Base-by-base conservation (phyloP, 495 filamentous ascomycete species). In the Cenococcum geophilum region DNA sequence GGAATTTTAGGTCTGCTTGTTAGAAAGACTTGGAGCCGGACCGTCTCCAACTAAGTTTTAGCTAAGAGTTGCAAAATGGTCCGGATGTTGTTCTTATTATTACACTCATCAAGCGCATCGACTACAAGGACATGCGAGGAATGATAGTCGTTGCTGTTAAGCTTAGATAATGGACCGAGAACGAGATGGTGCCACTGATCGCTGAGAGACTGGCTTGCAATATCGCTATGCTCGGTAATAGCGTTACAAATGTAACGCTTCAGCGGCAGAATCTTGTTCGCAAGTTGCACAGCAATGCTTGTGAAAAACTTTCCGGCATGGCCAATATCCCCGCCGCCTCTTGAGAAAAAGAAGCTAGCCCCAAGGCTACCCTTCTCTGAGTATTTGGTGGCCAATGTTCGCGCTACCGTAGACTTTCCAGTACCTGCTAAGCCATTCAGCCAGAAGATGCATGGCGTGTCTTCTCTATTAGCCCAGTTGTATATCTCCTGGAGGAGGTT, bases 381-480 rank as follows among this genome's bases (percentile, higher is more conserved):
- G n/a, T n/a, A n/a, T n/a, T n/a, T n/a, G n/a, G n/a, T n/a, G n/a
- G n/a, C n/a, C n/a, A n/a, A n/a, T n/a, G n/a, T n/a, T n/a, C n/a
- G n/a, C n/a, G n/a, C n/a, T n/a, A n/a, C n/a, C n/a, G n/a, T n/a
- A n/a, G n/a, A n/a, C n/a, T n/a, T n/a, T n/a, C n/a, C n/a, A n/a
- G n/a, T n/a, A n/a, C n/a, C n/a, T n/a, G n/a, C n/a, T n/a, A n/a
- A n/a, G n/a, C n/a, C n/a, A n/a, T 59, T 56, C 56, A 75, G 59
- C 73, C 71, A 75, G 56, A 72, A 72, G 57, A 73, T 70, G 42
- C 12, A n/a, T n/a, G n/a, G n/a, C n/a, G n/a, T n/a, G n/a, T n/a
- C n/a, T n/a, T 6, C 21, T 16, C 23, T 40, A 20, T 62, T 52
- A 1, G 27, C 58, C 68, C 68, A 69, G 5, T 49, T n/a, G n/a